A percentile compares a stretch with the other conserved stretches of the same genome.
Conservation (phyloP, 345 rosid species). For the Salix suchowensis region DNA sequence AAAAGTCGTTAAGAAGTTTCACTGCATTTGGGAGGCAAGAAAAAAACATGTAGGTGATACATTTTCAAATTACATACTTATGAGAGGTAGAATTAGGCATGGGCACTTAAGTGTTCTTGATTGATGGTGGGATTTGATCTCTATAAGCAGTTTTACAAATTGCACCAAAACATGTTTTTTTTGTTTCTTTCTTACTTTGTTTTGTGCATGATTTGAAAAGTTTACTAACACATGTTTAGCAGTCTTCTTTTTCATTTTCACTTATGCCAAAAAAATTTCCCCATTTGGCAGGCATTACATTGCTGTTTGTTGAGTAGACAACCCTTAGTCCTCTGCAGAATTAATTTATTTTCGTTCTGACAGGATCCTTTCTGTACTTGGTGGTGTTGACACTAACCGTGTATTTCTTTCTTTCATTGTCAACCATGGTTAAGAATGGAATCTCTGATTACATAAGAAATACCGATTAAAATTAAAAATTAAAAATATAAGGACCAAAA, state of each 20-base stretch:
- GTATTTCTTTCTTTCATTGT: background rate
- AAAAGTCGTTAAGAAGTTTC: background rate
- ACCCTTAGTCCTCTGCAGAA: background rate
- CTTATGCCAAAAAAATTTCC: constrained; percentile 1
- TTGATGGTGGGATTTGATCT: constrained; percentile 1
- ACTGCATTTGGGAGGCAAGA: background rate
- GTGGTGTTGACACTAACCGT: background rate
- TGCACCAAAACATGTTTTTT: background rate
- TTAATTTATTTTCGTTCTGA: background rate
- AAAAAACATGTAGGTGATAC: background rate
- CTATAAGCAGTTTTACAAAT: background rate
- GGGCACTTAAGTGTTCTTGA: background rate
- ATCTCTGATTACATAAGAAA: background rate
- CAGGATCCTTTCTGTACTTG: background rate
- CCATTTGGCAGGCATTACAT: constrained; percentile 55
- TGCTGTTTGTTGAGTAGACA: constrained; percentile 35
- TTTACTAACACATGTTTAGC: background rate
- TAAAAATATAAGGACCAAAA: no score
- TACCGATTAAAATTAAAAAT: no score
- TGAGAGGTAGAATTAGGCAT: background rate
- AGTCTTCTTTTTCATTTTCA: background rate
- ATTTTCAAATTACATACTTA: background rate
- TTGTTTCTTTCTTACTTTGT: background rate
- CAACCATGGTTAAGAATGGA: background rate
- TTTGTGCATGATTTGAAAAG: background rate